Base-by-base conservation (phyloP, 2,329 filamentous ascomycete species). In the Exserohilum rostratum region DNA sequence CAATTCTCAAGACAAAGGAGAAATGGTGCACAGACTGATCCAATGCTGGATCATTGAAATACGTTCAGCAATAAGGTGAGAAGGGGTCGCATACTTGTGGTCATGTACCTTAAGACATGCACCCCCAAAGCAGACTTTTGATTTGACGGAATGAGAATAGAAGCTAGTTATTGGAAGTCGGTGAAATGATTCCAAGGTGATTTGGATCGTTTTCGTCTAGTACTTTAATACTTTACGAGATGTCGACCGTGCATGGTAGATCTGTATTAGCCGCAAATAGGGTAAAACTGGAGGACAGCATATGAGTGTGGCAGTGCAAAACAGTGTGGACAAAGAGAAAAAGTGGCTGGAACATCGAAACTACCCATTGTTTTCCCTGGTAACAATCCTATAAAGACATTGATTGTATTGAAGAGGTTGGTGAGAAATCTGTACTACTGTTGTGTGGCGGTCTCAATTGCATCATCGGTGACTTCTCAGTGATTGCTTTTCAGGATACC, bases 361-460 rank as follows among this genome's bases (percentile, higher is more conserved):
- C 40, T 17, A 27, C 18, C 30, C 25, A 49, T 42, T 42, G 3
- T 50, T 40, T 20, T 20, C 43, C 18, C 35, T 25, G 35, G 11
- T 29, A 27, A 53, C 42, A 30, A 15, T 34, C 9, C 45, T 46
- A 53, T 53, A 30, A 22, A 43, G 27, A n/a, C 30, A 48, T 34
- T 53, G 48, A 34, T 53, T 31, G 34, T 12, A 29, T 22, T 44
- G 30, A 20, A 30, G 27, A 33, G 22, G 22, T 13, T 37, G 17
- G 37, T n/a, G 13, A 30, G 9, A 29, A 22, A 31, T n/a, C n/a
- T n/a, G n/a, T n/a, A n/a, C n/a, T n/a, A n/a, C n/a, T n/a, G n/a
- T n/a, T n/a, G n/a, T n/a, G n/a, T n/a, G n/a, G n/a, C n/a, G n/a
- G n/a, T n/a, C n/a, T n/a, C n/a, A n/a, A n/a, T n/a, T n/a, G n/a